These are phyloP conservation scores for Alternaria hordeiaustralica DNA, from an alignment of 2,329 filamentous ascomycete species.

Conservation along the genomic window DNA sequence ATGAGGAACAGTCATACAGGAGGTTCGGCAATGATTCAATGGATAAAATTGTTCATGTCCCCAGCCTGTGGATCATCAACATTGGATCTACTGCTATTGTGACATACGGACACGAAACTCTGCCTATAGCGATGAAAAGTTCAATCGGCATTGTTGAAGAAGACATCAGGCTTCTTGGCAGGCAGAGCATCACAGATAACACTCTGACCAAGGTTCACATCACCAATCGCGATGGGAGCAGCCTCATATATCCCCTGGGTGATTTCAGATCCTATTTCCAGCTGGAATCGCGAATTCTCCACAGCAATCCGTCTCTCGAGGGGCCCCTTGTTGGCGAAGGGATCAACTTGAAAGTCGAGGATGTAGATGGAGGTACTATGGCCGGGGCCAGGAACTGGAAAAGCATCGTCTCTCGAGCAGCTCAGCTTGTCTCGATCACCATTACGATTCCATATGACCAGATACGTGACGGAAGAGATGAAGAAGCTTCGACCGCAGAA, in stretches of 20 bases:
- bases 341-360: constrained; percentile 17
- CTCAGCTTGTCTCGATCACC: constrained; percentile 29
- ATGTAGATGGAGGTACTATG: neutral
- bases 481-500: neutral
- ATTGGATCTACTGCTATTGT: constrained; percentile 32
- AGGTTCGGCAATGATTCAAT: constrained; percentile 26
- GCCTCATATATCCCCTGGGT: constrained; percentile 25
- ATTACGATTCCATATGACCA: constrained; percentile 14
- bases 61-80: constrained; percentile 41
- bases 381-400: constrained; percentile 30
- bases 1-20: constrained; percentile 39
- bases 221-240: constrained; percentile 27
- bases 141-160: constrained; percentile 35
- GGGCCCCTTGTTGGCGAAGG: neutral
- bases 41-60: constrained; percentile 34
- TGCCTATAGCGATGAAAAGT: constrained; percentile 31
- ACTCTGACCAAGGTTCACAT: constrained; percentile 26
- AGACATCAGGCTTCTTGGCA: constrained; percentile 19
- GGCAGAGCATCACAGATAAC: neutral
- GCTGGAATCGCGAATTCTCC: constrained; percentile 34
- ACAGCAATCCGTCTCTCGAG: constrained; percentile 16
- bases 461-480: neutral
- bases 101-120: constrained; percentile 34
- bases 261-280: constrained; percentile 41
- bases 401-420: constrained; percentile 19